Conservation (phyloP, 192 early-diverging fungal genomes). For the Entophlyctis helioformis region DNA sequence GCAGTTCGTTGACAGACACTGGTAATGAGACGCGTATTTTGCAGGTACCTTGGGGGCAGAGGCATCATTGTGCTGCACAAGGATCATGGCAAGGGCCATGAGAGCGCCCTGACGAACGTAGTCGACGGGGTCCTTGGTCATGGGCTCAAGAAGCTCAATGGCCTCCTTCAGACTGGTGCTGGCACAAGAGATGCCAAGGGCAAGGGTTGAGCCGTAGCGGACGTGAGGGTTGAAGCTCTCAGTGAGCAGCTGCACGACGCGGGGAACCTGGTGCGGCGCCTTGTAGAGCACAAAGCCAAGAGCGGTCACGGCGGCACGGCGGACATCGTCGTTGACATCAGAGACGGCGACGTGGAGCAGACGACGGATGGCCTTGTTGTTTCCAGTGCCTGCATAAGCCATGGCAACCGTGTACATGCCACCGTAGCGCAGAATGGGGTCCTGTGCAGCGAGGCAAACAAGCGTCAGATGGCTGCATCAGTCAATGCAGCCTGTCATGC, state of each 20-base stretch:
- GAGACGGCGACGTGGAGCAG: slow-evolving; percentile 95
- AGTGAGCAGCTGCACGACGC: slow-evolving; percentile 90
- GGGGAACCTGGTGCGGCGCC: slow-evolving; percentile 92
- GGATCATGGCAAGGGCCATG: slow-evolving; percentile 87
- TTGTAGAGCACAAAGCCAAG: slow-evolving; percentile 92
- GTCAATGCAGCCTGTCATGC: not conserved
- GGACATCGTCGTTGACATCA: slow-evolving; percentile 99
- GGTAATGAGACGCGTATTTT: too few species aligned
- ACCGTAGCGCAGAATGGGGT: slow-evolving; percentile 89
- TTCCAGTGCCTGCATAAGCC: slow-evolving; percentile 96
- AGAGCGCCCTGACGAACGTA: slow-evolving; percentile 96
- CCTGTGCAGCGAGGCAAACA: too few species aligned
- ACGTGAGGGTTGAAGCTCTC: slow-evolving; percentile 99
- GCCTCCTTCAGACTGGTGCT: slow-evolving; percentile 88
- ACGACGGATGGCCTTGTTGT: slow-evolving; percentile 88
- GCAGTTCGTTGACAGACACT: too few species aligned
- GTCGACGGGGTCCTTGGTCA: slow-evolving; percentile 95
- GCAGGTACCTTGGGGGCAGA: slow-evolving; percentile 10
- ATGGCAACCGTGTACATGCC: slow-evolving; percentile 96
- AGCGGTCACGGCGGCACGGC: slow-evolving; percentile 92
- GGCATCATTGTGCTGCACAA: slow-evolving; percentile 90
- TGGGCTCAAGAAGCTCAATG: slow-evolving; percentile 85
- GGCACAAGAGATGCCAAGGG: slow-evolving; percentile 95
- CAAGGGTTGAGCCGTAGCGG: slow-evolving; percentile 89
- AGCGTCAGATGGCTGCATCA: too few species aligned